These are phyloP conservation scores for Taxawa tesnikishii DNA, from an alignment of 2,329 filamentous ascomycete genomes.

Conservation along the genomic window DNA sequence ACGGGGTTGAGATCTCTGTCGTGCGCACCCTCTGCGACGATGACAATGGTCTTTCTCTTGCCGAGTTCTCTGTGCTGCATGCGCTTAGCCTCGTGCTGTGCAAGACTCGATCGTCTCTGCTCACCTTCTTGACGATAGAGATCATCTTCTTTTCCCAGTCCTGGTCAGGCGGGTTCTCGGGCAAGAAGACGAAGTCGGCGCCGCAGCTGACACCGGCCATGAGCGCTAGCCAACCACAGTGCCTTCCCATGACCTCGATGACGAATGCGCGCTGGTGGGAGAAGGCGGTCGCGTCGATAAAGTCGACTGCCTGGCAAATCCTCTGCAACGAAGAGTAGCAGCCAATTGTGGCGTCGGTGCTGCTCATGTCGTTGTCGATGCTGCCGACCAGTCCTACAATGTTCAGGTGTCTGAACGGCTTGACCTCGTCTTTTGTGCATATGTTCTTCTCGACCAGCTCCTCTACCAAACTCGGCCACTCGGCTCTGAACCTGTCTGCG, in stretches of 20 bases:
- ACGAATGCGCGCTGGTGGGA: conserved; percentile 96
- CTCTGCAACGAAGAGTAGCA: conserved; percentile 87
- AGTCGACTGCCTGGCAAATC: conserved; percentile 93
- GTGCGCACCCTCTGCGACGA: conserved; percentile 89
- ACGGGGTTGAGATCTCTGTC: conserved; percentile 79
- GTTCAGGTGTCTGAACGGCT: conserved; percentile 76
- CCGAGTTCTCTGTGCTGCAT: conserved; percentile 69
- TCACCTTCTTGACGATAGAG: conserved; percentile 45
- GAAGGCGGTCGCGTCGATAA: conserved; percentile 87
- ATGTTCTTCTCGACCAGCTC: conserved; percentile 70
- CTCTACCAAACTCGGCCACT: conserved; percentile 79
- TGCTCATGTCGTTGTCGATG: conserved; percentile 94
- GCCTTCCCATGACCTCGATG: conserved; percentile 95
- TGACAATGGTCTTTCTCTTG: conserved; percentile 96
- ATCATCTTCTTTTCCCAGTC: conserved; percentile 90
- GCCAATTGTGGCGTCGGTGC: conserved; percentile 93
- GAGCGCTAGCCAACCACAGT: conserved; percentile 94
- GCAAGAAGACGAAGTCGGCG: conserved; percentile 93
- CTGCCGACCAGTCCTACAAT: conserved; percentile 94
- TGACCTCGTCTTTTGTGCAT: conserved; percentile 57
- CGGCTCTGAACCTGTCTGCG: conserved; percentile 80
- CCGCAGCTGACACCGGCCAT: conserved; percentile 94
- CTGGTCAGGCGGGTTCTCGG: conserved; percentile 76
- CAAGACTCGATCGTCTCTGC: too few species aligned
- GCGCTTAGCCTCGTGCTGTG: conserved; percentile 5